Conservation (phyloP, 2,329 filamentous ascomycete species). For the Aspergillus felis region DNA sequence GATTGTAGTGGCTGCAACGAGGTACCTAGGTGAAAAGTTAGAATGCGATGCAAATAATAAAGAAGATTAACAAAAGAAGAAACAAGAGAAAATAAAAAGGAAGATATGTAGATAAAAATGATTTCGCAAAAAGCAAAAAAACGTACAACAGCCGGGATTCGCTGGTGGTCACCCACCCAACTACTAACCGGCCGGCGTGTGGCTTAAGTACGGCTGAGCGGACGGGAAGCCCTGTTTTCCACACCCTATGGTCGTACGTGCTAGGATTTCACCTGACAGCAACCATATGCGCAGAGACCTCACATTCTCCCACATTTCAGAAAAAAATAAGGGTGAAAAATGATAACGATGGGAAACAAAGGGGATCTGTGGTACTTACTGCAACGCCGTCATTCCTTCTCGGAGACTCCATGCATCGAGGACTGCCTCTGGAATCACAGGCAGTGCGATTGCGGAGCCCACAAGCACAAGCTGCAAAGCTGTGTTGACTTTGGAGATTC, state of each 20-base stretch:
- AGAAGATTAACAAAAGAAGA: neutral
- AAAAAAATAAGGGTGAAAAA: neutral
- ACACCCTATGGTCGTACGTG: conserved; percentile 46
- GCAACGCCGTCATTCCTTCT: conserved; percentile 57
- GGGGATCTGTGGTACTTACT: conserved; percentile 31
- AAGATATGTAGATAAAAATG: conserved; percentile 5
- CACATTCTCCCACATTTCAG: neutral
- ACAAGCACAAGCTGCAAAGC: conserved; percentile 85
- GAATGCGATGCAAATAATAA: conserved; percentile 3
- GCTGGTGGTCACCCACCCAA: conserved; percentile 48
- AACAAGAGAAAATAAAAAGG: neutral
- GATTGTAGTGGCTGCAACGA: conserved; percentile 83
- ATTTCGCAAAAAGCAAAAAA: conserved; percentile 22
- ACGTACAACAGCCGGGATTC: conserved; percentile 46
- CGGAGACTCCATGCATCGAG: conserved; percentile 51
- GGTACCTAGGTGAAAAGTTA: conserved; percentile 55
- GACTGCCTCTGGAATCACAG: conserved; percentile 61
- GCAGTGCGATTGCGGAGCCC: conserved; percentile 76
- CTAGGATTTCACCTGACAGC: neutral
- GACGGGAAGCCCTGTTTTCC: conserved; percentile 48
- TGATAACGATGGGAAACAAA: conserved; percentile 1
- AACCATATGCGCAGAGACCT: conserved; percentile 9
- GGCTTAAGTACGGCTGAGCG: conserved; percentile 48
- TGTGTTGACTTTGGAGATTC: conserved; percentile 69
- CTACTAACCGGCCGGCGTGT: conserved; percentile 47